Evolutionary conservation across 2,329 filamentous ascomycete genomes (phyloP), one percentile per base, ranked within the genome.

Genomic region (Calonectria henricotiae): DNA sequence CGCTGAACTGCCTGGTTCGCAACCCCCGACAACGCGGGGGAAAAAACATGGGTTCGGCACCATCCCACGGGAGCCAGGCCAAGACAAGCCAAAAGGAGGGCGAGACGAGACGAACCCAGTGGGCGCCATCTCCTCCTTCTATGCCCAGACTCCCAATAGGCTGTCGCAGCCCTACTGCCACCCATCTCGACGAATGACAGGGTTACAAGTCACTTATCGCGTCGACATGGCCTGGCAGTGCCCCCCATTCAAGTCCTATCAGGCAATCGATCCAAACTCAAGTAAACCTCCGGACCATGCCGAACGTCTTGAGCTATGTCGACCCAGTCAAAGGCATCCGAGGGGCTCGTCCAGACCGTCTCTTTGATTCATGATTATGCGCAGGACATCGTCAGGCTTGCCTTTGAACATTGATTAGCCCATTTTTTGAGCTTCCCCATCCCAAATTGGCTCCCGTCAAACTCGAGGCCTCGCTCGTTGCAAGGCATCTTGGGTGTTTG

Each of bases 161-260:
- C 65, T 71, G 54, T 71, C 46, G 30, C 58, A 75, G 61, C 68
- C 68, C 37, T 67, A 71, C 70, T 66, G 43, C 67, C 58, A 32
- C 17, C 13, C 62, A 72, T 62, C 49, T 68, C 46, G 67, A 62
- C 73, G 74, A 77, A 77, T 77, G 35, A 62, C 54, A 60, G 44
- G 37, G 71, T 44, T 69, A 69, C 73, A 74, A 75, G 75, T 76
- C 75, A 76, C 73, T 73, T 76, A 72, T 76, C 71, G 73, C 71
- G 60, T 69, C 62, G 65, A 55, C 49, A 62, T 72, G 58, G 71
- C 62, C 69, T 72, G 62, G n/a, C 39, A 11, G 23, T 41, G 15
- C 41, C 62, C 44, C 41, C 23, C 49, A 60, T 44, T 60, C 51
- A 54, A 27, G 49, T 69, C 54, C 43, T 49, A 49, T 65, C 66